Base-by-base conservation (phyloP, 495 filamentous ascomycete genomes). In the Aspergillus steynii region DNA sequence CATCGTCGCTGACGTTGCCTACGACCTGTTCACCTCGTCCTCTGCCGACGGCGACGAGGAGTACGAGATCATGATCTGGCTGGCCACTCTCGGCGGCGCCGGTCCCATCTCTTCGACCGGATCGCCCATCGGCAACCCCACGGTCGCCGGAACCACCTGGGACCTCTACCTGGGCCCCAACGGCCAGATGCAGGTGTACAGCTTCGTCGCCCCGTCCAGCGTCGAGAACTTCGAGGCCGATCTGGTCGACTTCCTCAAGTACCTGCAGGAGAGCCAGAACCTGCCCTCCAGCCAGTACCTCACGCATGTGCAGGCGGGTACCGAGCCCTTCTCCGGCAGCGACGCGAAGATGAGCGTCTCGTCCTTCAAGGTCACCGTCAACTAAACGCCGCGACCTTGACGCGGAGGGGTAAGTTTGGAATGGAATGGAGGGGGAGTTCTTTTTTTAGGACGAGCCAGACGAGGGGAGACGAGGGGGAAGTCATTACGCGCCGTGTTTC, bases 31-130 rank as follows among this genome's bases (percentile, higher is more conserved):
- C 74, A 79, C 82, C 47, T 76, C 77, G 20, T 74, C 80, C 27
- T 77, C 76, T 25, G 65, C 81, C 9, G 67, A 67, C 55, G 78
- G 78, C 27, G 66, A 66, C 42, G 70, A 76, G 31, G 76, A 85
- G 65, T 88, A 87, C 69, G 88, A 90, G 71, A 79, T 90, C 69
- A 90, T 90, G 88, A 77, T 90, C 65, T 90, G 88, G 87, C 80
- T 89, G 27, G 85, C 74, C 4, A 82, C 83, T 29, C 70, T 83
- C 59, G 86, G 85, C 34, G 85, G 83, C 52, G 85, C 87, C 4
- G 85, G 84, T 10, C 85, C 86, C 4, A 88, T 89, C 68, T 86
- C 83, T 12, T 78, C 78, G 31, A 84, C 77, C 6, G 85, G 85
- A 55, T 77, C 74, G 9, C 32, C 85, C 1, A 75, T 87, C 58